Evolutionary conservation across 805 yeast species (phyloP).

Genomic region (Komagataella mondaviorum): DNA sequence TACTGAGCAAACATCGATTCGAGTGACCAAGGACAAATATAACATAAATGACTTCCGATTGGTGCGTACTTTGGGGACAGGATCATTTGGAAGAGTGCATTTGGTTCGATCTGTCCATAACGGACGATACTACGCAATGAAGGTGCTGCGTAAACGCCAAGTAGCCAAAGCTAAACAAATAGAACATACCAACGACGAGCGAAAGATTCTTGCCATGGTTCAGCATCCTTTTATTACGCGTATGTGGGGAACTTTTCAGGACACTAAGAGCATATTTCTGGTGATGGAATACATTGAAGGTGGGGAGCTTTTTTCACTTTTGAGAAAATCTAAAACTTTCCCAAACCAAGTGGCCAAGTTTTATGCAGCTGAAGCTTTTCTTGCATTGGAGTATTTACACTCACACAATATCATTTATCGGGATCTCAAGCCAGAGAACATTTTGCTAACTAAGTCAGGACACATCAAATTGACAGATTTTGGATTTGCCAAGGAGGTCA

Average conservation of each 20-base stretch:
- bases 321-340: constrained; percentile 43
- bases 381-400: constrained; percentile 46
- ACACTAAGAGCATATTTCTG: constrained; percentile 41
- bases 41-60: constrained; percentile 42
- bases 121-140: constrained; percentile 47
- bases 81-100: constrained; percentile 49
- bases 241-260: constrained; percentile 61
- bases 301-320: constrained; percentile 42
- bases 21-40: constrained; percentile 17
- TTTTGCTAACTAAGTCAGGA: constrained; percentile 42
- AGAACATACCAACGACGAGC: constrained; percentile 50
- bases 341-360: constrained; percentile 54
- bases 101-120: constrained; percentile 44
- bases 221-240: constrained; percentile 48
- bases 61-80: constrained; percentile 45
- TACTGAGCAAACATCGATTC: background rate
- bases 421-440: constrained; percentile 50
- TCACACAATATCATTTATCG: constrained; percentile 46
- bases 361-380: constrained; percentile 47
- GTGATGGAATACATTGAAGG: constrained; percentile 57
- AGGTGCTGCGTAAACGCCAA: constrained; percentile 41
- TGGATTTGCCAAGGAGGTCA: constrained; percentile 51
- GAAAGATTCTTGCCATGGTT: constrained; percentile 42
- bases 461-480: constrained; percentile 50
- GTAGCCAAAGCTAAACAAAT: constrained; percentile 51